These are phyloP conservation scores for Agapanthus africanus DNA, from an alignment of 106 monocot genomes.

Conservation along the genomic window DNA sequence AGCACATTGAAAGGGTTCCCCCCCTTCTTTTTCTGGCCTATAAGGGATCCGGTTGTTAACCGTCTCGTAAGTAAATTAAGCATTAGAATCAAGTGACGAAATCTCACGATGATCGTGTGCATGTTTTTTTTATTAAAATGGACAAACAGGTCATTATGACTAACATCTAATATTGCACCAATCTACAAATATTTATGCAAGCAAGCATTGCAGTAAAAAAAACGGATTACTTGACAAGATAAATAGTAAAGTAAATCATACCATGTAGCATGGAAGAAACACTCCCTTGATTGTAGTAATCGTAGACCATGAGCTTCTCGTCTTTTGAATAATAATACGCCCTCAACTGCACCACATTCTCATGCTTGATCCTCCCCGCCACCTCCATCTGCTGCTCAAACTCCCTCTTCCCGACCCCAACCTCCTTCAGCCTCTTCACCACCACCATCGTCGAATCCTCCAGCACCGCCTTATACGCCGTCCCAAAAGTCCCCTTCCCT, in stretches of 20 bases:
- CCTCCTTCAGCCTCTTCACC: constrained; percentile 68
- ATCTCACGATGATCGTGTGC: too few species aligned
- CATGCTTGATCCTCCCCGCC: constrained; percentile 42
- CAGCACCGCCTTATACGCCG: constrained; percentile 47
- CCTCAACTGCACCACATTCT: constrained; percentile 43
- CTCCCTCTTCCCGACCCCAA: constrained; percentile 47
- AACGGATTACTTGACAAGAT: too few species aligned
- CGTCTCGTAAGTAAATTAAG: too few species aligned
- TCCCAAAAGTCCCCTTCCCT: constrained; percentile 65
- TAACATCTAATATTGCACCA: too few species aligned
- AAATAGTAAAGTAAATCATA: constrained; percentile 5
- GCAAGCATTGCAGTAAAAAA: too few species aligned
- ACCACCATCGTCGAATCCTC: constrained; percentile 55
- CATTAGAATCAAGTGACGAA: too few species aligned
- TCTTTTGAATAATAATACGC: constrained; percentile 74
- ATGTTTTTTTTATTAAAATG: too few species aligned
- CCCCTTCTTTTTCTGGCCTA: too few species aligned
- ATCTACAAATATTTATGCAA: too few species aligned
- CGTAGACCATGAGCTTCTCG: constrained; percentile 63
- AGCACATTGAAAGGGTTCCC: too few species aligned
- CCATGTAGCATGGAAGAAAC: constrained; percentile 50
- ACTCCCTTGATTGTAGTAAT: constrained; percentile 41
- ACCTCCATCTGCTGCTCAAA: constrained; percentile 77
- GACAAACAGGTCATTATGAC: too few species aligned
- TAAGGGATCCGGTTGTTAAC: too few species aligned